Base-by-base conservation (phyloP, 306 rosid genomes). In the Cicer arietinum region DNA sequence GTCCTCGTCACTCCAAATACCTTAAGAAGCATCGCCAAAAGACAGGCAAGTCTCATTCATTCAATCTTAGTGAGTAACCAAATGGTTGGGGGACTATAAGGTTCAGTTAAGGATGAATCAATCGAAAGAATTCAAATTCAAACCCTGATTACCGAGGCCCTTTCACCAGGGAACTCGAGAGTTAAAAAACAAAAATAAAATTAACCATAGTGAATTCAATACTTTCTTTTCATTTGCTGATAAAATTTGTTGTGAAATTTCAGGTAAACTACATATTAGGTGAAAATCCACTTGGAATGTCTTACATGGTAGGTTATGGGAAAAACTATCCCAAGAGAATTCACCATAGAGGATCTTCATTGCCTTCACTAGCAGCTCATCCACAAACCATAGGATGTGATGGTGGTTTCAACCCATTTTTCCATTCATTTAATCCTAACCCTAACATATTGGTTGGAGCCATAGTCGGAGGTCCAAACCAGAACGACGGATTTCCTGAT, bases 271-370 rank as follows among this genome's bases (percentile, higher is more conserved):
- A 91, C 61, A 94, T 94, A 71, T 68, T 94, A 67, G 97, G 98
- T 53, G 91, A 53, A 71, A 91, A 94, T 67, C 98, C 96, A 69
- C 77, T 94, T 75, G 85, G 30, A 73, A 81, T 91, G 93, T 94
- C 98, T 2, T 94, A 91, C 78, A 94, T 94, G 97, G 96, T 91
- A 37, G 98, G 98, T 0, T 94, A 82, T 77, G 96, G 98, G 7
- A 70, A 83, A 11, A 14, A 79, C 50, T 94, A 77, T 73, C 97
- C 97, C 1, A 91, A 75, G 75, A 94, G 94, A 71, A 81, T 94
- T 80, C 98, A 94, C 83, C 98, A 91, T 45, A 86, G 98, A 81
- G 98, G 97, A 67, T 94, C 98, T 62, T 94, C 98, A 6, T 52
- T 90, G 87, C 98, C 98, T 35, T 91, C 98, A 6, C 3, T 86